A percentile compares a stretch with the other conserved stretches of the same genome.
Evolutionary conservation across 768 basidiomycete genomes (phyloP).

Genomic region (Cystobasidium tubakii): DNA sequence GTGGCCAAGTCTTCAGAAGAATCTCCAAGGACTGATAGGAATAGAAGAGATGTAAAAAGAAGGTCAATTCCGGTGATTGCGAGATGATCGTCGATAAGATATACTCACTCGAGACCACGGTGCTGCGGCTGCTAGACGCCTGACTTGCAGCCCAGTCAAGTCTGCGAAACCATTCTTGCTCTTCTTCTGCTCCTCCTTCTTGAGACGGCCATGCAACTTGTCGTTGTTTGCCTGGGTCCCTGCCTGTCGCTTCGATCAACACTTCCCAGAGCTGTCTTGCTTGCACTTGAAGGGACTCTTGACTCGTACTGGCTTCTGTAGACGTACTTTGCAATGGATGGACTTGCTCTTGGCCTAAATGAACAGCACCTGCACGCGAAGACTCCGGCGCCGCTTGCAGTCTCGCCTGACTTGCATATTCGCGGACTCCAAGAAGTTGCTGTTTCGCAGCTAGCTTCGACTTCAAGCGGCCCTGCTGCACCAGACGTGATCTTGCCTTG

Average conservation of each 20-base stretch:
- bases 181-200: constrained; percentile 29
- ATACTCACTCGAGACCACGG: neutral
- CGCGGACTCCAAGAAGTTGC: neutral
- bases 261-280: neutral
- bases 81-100: neutral
- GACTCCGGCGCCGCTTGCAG: neutral
- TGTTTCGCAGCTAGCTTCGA: neutral
- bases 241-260: constrained; percentile 5
- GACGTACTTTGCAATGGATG: neutral
- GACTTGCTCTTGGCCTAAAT: neutral
- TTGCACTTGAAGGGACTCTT: neutral
- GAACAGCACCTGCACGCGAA: neutral
- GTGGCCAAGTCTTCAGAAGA: neutral
- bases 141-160: constrained; percentile 7
- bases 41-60: neutral
- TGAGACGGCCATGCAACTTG: constrained; percentile 4
- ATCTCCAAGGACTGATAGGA: neutral
- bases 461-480: neutral
- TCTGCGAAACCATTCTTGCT: constrained; percentile 17
- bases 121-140: neutral
- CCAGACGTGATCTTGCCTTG: neutral
- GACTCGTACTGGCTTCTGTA: neutral
- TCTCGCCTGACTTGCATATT: neutral
- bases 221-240: constrained; percentile 4
- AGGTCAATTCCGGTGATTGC: neutral